Conservation (phyloP, 148 eudicot species). For the Diospyros lotus region DNA sequence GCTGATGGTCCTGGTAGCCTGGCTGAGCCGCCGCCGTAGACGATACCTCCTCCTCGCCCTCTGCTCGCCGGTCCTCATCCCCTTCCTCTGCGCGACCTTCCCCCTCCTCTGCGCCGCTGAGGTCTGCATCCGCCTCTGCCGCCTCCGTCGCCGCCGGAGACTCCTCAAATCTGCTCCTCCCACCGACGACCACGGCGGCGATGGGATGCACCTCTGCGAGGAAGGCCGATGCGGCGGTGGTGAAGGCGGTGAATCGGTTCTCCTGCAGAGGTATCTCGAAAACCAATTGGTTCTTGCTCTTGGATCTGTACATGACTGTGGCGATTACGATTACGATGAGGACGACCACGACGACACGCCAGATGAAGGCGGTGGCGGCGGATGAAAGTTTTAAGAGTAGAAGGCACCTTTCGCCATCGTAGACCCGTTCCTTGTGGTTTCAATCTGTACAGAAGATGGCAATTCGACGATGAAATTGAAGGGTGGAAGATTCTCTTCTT, state of each 20-base stretch:
- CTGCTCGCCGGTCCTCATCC: conserved; percentile 42
- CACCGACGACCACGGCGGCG: conserved; percentile 9
- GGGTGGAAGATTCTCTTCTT: too few relatives aligned
- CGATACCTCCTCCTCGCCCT: conserved; percentile 24
- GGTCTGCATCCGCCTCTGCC: conserved; percentile 31
- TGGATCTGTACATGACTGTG: conserved; percentile 8
- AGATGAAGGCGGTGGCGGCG: too few relatives aligned
- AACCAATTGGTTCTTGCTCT: conserved; percentile 49
- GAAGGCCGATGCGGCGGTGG: conserved; percentile 1
- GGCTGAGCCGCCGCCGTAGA: conserved; percentile 32
- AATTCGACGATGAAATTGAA: too few relatives aligned
- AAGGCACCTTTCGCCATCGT: too few relatives aligned
- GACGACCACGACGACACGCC: too few relatives aligned
- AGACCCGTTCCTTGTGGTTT: too few relatives aligned
- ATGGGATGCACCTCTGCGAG: background rate
- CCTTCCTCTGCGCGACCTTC: conserved; percentile 32
- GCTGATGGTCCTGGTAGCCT: conserved; percentile 15
- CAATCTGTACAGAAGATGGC: too few relatives aligned
- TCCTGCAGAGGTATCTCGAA: conserved; percentile 56
- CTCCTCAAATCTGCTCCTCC: background rate
- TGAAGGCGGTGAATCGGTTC: conserved; percentile 29
- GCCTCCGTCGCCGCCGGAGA: conserved; percentile 14
- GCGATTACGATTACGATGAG: too few relatives aligned
- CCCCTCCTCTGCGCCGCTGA: conserved; percentile 41
- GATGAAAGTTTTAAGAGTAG: too few relatives aligned